A percentile compares a stretch with the other conserved stretches of the same genome.
Conservation (phyloP, 441 rosid genomes). For the Dalechampia spathulata region DNA sequence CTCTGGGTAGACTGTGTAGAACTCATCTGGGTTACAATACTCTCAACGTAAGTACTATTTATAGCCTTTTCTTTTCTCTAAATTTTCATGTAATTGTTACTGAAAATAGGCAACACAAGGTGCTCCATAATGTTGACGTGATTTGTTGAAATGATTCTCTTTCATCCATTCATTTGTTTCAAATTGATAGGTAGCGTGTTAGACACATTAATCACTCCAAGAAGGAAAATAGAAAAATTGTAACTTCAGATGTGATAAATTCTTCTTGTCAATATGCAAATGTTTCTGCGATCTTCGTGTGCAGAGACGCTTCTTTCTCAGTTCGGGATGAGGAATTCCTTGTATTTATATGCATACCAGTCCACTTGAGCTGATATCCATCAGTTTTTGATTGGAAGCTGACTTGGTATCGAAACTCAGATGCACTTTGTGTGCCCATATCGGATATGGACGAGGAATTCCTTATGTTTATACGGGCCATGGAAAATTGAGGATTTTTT, state of each 20-base stretch:
- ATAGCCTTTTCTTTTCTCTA: neutral
- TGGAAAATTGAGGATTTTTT: neutral
- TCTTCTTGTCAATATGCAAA: neutral
- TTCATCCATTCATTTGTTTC: neutral
- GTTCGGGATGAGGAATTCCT: too few relatives aligned
- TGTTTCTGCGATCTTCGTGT: neutral
- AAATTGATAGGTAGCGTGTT: too few relatives aligned
- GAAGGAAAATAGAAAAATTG: neutral
- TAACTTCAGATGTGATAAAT: neutral
- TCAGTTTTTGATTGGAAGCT: too few relatives aligned
- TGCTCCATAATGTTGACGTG: neutral
- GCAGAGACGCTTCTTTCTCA: too few relatives aligned
- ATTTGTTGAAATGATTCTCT: neutral
- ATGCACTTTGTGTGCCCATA: too few relatives aligned
- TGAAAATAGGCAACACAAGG: neutral
- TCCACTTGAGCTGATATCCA: too few relatives aligned
- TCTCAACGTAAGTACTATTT: conserved; percentile 64
- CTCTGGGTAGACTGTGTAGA: conserved; percentile 94
- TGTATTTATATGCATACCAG: too few relatives aligned
- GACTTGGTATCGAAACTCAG: too few relatives aligned
- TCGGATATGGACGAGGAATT: too few relatives aligned
- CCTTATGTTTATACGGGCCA: neutral
- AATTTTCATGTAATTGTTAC: neutral
- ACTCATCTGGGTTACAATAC: conserved; percentile 93
- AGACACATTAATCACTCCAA: neutral